phyloP scores from a whole-genome alignment of 352 stramenopile species.

The Globisporangium nunn region DNA sequence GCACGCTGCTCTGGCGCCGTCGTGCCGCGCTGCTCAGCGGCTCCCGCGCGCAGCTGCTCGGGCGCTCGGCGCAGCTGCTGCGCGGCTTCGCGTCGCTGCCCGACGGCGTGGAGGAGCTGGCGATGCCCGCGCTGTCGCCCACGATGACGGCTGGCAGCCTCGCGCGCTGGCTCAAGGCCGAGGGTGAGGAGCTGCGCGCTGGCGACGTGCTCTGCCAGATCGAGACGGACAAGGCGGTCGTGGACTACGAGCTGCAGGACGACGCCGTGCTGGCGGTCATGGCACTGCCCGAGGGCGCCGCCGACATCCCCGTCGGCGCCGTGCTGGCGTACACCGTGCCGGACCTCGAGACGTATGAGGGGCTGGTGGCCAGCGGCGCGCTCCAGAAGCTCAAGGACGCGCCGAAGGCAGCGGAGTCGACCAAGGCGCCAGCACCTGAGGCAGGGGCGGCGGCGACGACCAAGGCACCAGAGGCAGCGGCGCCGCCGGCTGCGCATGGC shows the following conservation, averaged over 20 bases:
- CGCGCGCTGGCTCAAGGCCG: slow-evolving; percentile 90
- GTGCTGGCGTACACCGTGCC: slow-evolving; percentile 95
- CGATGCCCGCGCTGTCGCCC: slow-evolving; percentile 95
- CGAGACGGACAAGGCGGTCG: slow-evolving; percentile 98
- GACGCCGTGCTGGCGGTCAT: slow-evolving; percentile 95
- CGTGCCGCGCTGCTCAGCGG: slow-evolving; percentile 9
- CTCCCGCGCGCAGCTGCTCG: slow-evolving; percentile 8
- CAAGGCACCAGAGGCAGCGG: slow-evolving; percentile 5
- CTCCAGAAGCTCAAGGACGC: slow-evolving; percentile 36
- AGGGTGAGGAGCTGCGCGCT: slow-evolving; percentile 86
- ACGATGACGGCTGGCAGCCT: slow-evolving; percentile 96
- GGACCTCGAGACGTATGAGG: slow-evolving; percentile 76
- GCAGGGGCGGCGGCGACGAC: slow-evolving; percentile 9
- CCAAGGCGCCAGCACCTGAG: background rate
- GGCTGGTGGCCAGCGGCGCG: slow-evolving; percentile 47
- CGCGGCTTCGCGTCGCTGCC: slow-evolving; percentile 53
- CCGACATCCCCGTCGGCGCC: slow-evolving; percentile 88
- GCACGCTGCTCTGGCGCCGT: slow-evolving; percentile 13
- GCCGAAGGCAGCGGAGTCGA: slow-evolving; percentile 5
- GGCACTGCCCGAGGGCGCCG: slow-evolving; percentile 75
- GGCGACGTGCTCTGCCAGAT: slow-evolving; percentile 95
- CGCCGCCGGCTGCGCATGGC: slow-evolving; percentile 12
- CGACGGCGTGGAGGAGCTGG: slow-evolving; percentile 61
- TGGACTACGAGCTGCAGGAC: slow-evolving; percentile 98
- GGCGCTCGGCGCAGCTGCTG: slow-evolving; percentile 13